phyloP scores from a whole-genome alignment of 768 basidiomycete genomes.

The Austroboletus eburneus region DNA sequence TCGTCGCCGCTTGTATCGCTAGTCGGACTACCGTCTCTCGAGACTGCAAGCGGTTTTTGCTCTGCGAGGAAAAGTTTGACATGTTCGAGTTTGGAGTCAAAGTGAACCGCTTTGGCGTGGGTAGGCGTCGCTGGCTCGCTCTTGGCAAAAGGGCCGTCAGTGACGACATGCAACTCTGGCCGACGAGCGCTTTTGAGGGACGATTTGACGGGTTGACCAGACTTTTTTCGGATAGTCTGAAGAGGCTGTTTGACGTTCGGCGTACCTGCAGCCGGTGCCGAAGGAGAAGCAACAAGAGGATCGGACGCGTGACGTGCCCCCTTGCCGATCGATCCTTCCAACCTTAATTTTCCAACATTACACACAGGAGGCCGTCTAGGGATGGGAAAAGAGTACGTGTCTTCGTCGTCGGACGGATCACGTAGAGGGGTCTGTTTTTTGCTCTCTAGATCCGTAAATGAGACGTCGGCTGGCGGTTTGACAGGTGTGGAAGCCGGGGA shows the following conservation, averaged over 20 bases:
- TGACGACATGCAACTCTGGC: conserved; percentile 50
- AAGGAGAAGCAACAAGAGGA: conserved; percentile 6
- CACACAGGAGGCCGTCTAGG: conserved; percentile 20
- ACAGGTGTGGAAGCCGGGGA: conserved; percentile 38
- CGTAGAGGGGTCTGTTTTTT: conserved; percentile 13
- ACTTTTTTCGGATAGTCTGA: conserved; percentile 79
- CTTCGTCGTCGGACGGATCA: conserved; percentile 32
- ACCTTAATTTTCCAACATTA: conserved; percentile 20
- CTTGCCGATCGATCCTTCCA: conserved; percentile 21
- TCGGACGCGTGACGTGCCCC: conserved; percentile 24
- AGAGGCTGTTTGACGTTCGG: conserved; percentile 1
- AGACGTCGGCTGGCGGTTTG: conserved; percentile 10
- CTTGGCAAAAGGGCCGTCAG: conserved; percentile 45
- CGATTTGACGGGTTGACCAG: conserved; percentile 88
- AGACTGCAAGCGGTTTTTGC: conserved; percentile 93
- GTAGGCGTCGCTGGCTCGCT: conserved; percentile 83
- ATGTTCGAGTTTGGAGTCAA: conserved; percentile 87
- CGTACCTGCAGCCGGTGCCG: neutral
- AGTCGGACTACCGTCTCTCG: conserved; percentile 84
- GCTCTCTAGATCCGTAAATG: conserved; percentile 14
- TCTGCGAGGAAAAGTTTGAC: conserved; percentile 93
- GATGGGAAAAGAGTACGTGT: conserved; percentile 18
- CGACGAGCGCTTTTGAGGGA: conserved; percentile 76
- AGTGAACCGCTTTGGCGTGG: conserved; percentile 82
- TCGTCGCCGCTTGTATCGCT: conserved; percentile 82